phyloP scores from a whole-genome alignment of 1,284 basidiomycete genomes.

The Ustilago shanxiensis region DNA sequence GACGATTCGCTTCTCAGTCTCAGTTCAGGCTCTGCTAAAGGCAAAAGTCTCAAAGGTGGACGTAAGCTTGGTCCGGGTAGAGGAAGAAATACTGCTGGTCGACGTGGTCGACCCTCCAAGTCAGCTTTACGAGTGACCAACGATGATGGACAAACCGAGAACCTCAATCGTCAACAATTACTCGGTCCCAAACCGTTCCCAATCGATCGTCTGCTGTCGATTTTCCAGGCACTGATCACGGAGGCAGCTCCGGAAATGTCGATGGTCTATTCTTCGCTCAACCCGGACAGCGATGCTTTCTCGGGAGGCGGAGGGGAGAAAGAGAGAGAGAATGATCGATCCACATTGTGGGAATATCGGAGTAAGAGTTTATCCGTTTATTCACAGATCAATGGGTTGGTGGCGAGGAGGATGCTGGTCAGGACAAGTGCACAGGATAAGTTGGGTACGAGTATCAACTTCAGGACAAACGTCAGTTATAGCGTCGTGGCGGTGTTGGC shows the following conservation, averaged over 20 bases:
- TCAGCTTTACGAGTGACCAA: slow-evolving; percentile 24
- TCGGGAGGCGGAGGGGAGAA: background rate
- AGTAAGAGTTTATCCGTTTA: slow-evolving; percentile 39
- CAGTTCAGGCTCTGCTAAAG: slow-evolving; percentile 33
- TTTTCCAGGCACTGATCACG: slow-evolving; percentile 83
- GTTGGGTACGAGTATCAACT: slow-evolving; percentile 46
- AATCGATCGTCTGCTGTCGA: slow-evolving; percentile 84
- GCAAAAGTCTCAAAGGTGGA: slow-evolving; percentile 39
- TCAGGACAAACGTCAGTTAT: slow-evolving; percentile 51
- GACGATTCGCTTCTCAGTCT: slow-evolving; percentile 52
- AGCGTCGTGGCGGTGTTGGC: slow-evolving; percentile 39
- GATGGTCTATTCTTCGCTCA: slow-evolving; percentile 61
- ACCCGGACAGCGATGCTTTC: slow-evolving; percentile 65
- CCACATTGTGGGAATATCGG: slow-evolving; percentile 41
- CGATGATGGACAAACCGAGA: slow-evolving; percentile 45
- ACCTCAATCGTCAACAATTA: slow-evolving; percentile 78
- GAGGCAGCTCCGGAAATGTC: slow-evolving; percentile 78
- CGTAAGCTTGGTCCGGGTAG: slow-evolving; percentile 39
- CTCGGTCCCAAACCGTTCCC: slow-evolving; percentile 85
- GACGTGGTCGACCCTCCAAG: slow-evolving; percentile 39
- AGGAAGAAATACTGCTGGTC: slow-evolving; percentile 29
- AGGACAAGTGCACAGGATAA: slow-evolving; percentile 42
- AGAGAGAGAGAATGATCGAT: slow-evolving; percentile 53
- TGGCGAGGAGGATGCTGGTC: slow-evolving; percentile 48
- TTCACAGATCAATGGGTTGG: slow-evolving; percentile 50